Conservation (phyloP, 148 eudicot genomes). For the Camellia granthamiana region DNA sequence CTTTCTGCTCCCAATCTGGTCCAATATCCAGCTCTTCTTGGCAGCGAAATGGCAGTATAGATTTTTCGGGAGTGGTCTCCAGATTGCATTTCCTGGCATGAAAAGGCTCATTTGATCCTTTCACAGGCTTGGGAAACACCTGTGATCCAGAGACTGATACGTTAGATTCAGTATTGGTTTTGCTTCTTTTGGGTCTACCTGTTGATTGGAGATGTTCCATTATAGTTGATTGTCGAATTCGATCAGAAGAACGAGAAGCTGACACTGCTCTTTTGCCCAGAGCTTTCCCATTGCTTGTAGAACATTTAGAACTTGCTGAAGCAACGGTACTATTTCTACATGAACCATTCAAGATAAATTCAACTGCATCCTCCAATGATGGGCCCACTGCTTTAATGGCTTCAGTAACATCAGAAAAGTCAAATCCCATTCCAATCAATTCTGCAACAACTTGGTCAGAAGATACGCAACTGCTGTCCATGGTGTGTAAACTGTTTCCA, state of each 20-base stretch:
- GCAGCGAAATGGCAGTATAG: conserved; percentile 13
- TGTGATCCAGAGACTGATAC: conserved; percentile 24
- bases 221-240: conserved; percentile 58
- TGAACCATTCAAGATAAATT: conserved; percentile 38
- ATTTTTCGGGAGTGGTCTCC: conserved; percentile 18
- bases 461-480: conserved; percentile 28
- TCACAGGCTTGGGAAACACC: conserved; percentile 13
- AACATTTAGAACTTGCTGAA: conserved; percentile 28
- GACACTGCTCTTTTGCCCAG: conserved; percentile 37
- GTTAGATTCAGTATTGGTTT: conserved; percentile 15
- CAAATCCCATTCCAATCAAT: conserved; percentile 61
- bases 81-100: conserved; percentile 9
- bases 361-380: conserved; percentile 46
- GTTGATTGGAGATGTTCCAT: conserved; percentile 42
- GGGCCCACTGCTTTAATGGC: conserved; percentile 62
- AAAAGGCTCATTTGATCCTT: conserved; percentile 20
- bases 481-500: conserved; percentile 15
- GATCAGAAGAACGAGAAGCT: conserved; percentile 28
- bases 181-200: conserved; percentile 37
- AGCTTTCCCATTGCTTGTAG: conserved; percentile 15
- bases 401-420: conserved; percentile 34
- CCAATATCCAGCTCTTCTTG: conserved; percentile 40
- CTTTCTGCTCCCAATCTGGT: conserved; percentile 59
- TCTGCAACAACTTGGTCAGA: conserved; percentile 39
- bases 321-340: conserved; percentile 20